These are phyloP conservation scores for Curvularia eragrostidis DNA, from an alignment of 2,329 filamentous ascomycete genomes.

Conservation along the genomic window DNA sequence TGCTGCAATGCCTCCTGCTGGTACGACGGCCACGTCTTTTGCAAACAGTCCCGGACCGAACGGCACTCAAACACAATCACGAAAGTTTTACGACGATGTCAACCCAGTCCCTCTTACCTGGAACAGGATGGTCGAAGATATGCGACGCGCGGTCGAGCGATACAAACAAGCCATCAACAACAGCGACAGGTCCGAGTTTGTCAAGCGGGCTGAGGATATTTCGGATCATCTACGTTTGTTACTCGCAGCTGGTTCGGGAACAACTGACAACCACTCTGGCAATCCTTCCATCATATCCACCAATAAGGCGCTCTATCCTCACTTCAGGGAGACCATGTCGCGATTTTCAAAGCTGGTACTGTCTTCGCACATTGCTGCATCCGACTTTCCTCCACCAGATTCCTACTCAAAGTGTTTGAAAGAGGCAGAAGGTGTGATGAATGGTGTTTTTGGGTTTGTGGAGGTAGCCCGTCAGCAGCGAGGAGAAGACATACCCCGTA, in stretches of 20 bases:
- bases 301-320: conserved; percentile 95
- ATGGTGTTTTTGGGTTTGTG: conserved; percentile 94
- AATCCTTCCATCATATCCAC: conserved; percentile 99
- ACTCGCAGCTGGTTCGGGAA: conserved; percentile 93
- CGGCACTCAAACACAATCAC: conserved; percentile 65
- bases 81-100: conserved; percentile 91
- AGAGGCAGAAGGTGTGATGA: conserved; percentile 94
- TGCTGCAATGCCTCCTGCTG: conserved; percentile 55
- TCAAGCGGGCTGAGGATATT: conserved; percentile 94
- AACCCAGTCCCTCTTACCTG: conserved; percentile 81
- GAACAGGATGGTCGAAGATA: conserved; percentile 88
- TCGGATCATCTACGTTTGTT: conserved; percentile 93
- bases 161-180: conserved; percentile 90
- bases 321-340: conserved; percentile 99
- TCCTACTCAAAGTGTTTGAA: conserved; percentile 94
- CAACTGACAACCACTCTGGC: conserved; percentile 97
- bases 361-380: conserved; percentile 95
- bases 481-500: conserved; percentile 89
- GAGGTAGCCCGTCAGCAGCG: conserved; percentile 93
- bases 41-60: conserved; percentile 56
- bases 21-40: conserved; percentile 63
- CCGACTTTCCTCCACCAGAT: conserved; percentile 93
- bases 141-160: conserved; percentile 86
- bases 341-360: conserved; percentile 99
- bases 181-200: conserved; percentile 86